Percentiles rank a stretch among this genome's conserved stretches.
Evolutionary conservation across 2,329 filamentous ascomycete genomes (phyloP).

Genomic region (Thyridium curvatum): DNA sequence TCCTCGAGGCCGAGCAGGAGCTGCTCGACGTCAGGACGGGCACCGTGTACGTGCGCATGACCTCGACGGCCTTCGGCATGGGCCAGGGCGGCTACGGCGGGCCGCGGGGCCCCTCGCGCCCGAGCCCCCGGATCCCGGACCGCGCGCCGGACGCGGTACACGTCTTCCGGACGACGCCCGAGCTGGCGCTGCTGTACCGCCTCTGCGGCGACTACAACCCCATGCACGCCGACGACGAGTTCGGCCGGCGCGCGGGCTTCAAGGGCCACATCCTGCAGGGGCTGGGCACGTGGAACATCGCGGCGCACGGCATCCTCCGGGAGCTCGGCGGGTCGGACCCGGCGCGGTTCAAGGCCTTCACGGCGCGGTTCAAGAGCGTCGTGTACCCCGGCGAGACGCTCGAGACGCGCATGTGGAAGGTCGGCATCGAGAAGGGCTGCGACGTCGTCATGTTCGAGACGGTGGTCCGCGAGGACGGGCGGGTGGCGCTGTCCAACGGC

Average conservation of each 20-base stretch:
- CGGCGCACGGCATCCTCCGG: slow-evolving; percentile 33
- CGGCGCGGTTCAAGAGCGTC: slow-evolving; percentile 36
- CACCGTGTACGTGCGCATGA: slow-evolving; percentile 29
- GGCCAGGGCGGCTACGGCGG: slow-evolving; percentile 38
- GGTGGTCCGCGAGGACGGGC: slow-evolving; percentile 27
- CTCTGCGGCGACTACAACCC: slow-evolving; percentile 44
- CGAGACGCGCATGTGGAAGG: slow-evolving; percentile 34
- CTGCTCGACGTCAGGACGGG: slow-evolving; percentile 31
- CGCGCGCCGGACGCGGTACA: slow-evolving; percentile 29
- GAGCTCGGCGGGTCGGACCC: slow-evolving; percentile 32
- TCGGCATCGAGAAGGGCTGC: slow-evolving; percentile 20
- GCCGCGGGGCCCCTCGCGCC: slow-evolving; percentile 29
- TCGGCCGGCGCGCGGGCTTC: slow-evolving; percentile 34
- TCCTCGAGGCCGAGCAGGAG: slow-evolving; percentile 31
- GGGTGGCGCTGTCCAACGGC: slow-evolving; percentile 26
- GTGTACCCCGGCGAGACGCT: slow-evolving; percentile 39
- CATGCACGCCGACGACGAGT: slow-evolving; percentile 35
- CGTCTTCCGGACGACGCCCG: slow-evolving; percentile 27
- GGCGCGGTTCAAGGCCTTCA: slow-evolving; percentile 30
- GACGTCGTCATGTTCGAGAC: slow-evolving; percentile 33
- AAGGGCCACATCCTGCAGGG: slow-evolving; percentile 39
- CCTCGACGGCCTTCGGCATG: slow-evolving; percentile 33
- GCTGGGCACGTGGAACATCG: slow-evolving; percentile 40
- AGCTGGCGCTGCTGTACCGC: slow-evolving; percentile 33
- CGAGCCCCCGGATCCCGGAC: slow-evolving; percentile 20